A percentile compares a stretch with the other conserved stretches of the same genome.
Evolutionary conservation across 192 early-diverging fungal species (phyloP).

Genomic region (Linnemannia exigua): DNA sequence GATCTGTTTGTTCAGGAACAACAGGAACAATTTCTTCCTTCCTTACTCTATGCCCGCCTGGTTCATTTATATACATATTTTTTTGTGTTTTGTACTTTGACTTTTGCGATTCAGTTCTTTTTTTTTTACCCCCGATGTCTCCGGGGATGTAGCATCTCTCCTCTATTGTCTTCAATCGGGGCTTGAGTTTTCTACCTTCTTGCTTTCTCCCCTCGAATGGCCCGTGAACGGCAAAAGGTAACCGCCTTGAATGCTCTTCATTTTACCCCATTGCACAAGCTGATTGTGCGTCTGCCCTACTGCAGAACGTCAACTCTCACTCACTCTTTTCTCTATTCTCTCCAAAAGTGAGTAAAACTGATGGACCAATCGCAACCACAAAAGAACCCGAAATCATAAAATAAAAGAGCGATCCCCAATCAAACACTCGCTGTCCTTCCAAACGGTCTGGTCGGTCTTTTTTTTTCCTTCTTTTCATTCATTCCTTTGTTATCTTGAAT

Average conservation of each 20-base stretch:
- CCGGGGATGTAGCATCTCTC: no score
- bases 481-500: no score
- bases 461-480: background rate
- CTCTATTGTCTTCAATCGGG: no score
- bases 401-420: conserved; percentile 12
- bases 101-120: background rate
- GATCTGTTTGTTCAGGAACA: conserved; percentile 12
- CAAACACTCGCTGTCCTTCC: background rate
- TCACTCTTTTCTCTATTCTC: background rate
- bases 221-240: no score
- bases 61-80: conserved; percentile 9
- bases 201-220: no score
- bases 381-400: conserved; percentile 10
- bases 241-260: no score
- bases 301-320: no score
- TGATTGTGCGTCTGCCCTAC: no score
- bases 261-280: no score
- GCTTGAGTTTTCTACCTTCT: no score
- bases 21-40: conserved; percentile 2
- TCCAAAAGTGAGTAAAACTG: background rate
- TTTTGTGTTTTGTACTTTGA: conserved; percentile 4
- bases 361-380: conserved; percentile 7
- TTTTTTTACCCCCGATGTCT: no score
- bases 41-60: background rate
- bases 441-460: background rate